phyloP scores from a whole-genome alignment of 768 basidiomycete genomes.

The Rhodocollybia butyracea region DNA sequence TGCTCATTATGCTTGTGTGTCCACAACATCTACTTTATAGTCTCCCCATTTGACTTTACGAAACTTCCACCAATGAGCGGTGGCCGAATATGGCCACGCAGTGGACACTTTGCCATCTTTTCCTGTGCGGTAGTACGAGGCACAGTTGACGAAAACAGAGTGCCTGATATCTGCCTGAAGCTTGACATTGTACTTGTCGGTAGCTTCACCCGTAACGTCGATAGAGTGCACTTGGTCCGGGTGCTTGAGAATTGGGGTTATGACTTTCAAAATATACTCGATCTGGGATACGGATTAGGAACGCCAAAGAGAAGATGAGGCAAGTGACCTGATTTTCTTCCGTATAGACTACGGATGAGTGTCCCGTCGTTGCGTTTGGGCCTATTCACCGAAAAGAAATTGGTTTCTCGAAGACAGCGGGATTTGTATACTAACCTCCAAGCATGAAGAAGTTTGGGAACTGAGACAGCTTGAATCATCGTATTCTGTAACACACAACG shows the following conservation, averaged over 20 bases:
- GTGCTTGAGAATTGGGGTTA: conserved; percentile 34
- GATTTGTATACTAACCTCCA: conserved; percentile 32
- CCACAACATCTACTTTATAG: conserved; percentile 20
- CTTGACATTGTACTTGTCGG: conserved; percentile 35
- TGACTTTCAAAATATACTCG: conserved; percentile 37
- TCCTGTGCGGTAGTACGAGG: conserved; percentile 32
- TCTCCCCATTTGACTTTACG: conserved; percentile 28
- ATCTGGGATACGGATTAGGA: conserved; percentile 23
- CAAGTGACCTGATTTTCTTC: conserved; percentile 42
- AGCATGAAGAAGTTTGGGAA: conserved; percentile 46
- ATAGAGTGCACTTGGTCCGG: conserved; percentile 27
- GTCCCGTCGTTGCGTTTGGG: conserved; percentile 41
- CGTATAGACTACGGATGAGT: conserved; percentile 41
- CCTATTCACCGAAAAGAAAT: conserved; percentile 20
- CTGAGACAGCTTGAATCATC: background rate
- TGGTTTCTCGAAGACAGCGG: background rate
- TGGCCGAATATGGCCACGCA: conserved; percentile 30
- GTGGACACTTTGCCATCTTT: conserved; percentile 23
- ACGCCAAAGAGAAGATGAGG: conserved; percentile 12
- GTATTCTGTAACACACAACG: too few species aligned
- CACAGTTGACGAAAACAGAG: conserved; percentile 32
- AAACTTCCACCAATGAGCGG: conserved; percentile 32
- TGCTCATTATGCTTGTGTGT: background rate
- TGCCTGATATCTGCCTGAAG: conserved; percentile 30
- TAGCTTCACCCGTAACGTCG: conserved; percentile 32